Base-by-base conservation (phyloP, 495 filamentous ascomycete genomes). In the Filosporella fistucella region DNA sequence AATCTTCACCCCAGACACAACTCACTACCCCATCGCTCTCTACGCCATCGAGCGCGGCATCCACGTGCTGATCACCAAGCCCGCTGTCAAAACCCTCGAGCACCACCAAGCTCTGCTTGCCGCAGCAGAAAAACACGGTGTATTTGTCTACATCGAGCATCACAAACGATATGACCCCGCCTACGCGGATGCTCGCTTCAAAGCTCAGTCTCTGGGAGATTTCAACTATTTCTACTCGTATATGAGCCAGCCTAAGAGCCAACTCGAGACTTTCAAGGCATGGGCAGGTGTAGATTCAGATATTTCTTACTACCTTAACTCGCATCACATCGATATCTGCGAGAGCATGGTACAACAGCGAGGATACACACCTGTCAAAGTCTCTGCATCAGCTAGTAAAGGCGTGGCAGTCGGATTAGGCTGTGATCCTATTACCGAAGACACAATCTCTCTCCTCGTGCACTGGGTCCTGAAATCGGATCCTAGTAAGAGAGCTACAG, bases 141-240 rank as follows among this genome's bases (percentile, higher is more conserved):
- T 96, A 38, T 90, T 91, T 63, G 89, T 96, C 49, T 96, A 87
- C 70, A 74, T 96, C 61, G 91, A 96, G 71, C 91, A 96, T 68
- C 91, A 96, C 75, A 96, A 96, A 64, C 87, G 91, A 39, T 96
- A 81, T 65, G 91, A 96, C 63, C 90, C 90, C 0, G 89, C 87
- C 0, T 96, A 96, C 71, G 76, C 85, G 4, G 91, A 96, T 60
- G 91, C 91, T 1, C 68, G 71, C n/a, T 81, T 81, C 59, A 81
- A 84, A 50, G 88, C 91, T 0, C 66, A 74, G 57, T 75, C 65
- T 21, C 68, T 96, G 5, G 91, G 91, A 40, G 86, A 95, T 64
- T 95, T 95, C 78, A 95, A 94, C 68, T 96, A 96, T 74, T 96
- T 95, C 67, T 96, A 95, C 72, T 85, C 78, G 53, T 96, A 96